Percentiles rank a stretch among this genome's conserved stretches.
These are phyloP conservation scores for Aurantiochytrium sp. DNA, from an alignment of 108 stramenopile species.

Conservation along the genomic window DNA sequence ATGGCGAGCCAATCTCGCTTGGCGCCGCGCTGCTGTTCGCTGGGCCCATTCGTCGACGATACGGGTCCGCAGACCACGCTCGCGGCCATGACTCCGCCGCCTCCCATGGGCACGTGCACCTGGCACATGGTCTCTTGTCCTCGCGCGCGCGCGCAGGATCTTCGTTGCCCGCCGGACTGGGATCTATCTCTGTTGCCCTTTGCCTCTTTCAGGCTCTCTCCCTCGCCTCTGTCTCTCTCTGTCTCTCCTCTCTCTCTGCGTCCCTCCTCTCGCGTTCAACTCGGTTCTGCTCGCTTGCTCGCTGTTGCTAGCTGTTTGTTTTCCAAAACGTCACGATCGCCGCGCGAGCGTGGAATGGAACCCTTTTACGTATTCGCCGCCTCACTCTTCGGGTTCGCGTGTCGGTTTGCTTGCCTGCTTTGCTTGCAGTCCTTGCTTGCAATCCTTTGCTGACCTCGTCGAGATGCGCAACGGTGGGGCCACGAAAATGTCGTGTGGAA, in stretches of 20 bases:
- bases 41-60: not conserved
- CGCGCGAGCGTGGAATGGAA: too few relatives aligned
- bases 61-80: not conserved
- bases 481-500: not conserved
- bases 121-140: not conserved
- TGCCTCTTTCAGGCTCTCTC: too few relatives aligned
- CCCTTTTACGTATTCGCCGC: too few relatives aligned
- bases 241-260: not conserved
- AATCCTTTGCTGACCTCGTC: not conserved
- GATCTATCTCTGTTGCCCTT: too few relatives aligned
- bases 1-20: not conserved
- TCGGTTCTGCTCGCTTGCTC: not conserved
- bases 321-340: too few relatives aligned
- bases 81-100: too few relatives aligned
- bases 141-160: not conserved
- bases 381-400: not conserved
- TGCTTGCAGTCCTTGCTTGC: not conserved
- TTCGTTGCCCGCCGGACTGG: not conserved
- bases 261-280: not conserved
- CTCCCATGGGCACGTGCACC: not conserved
- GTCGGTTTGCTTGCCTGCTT: not conserved
- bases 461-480: not conserved
- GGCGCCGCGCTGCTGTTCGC: not conserved
- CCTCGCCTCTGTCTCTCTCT: not conserved
- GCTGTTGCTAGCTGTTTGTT: not conserved